phyloP scores from a whole-genome alignment of 129 eudicot species.

The Logfia minima region DNA sequence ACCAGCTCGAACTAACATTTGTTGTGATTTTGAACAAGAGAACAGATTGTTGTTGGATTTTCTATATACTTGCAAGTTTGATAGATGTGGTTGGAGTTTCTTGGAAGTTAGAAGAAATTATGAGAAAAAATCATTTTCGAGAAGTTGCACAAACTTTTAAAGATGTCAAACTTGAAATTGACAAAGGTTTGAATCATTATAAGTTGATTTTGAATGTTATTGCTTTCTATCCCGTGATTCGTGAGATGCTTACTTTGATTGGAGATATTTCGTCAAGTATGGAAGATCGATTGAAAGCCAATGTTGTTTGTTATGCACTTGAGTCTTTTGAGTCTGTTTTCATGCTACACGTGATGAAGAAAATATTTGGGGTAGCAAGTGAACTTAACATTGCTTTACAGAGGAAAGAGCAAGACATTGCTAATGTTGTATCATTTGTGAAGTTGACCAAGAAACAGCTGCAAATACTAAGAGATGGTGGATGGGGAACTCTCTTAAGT shows the following conservation, averaged over 20 bases:
- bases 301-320: not conserved
- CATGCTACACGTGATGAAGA: slow-evolving; percentile 5
- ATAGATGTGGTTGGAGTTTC: not conserved
- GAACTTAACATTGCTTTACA: not conserved
- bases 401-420: not conserved
- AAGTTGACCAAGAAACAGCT: not conserved
- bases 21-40: not conserved
- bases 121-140: not conserved
- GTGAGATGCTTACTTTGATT: not conserved
- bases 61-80: not conserved
- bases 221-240: not conserved
- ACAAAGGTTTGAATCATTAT: not conserved
- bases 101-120: slow-evolving; percentile 4
- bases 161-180: not conserved
- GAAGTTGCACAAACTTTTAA: not conserved
- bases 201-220: not conserved
- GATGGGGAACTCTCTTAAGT: slow-evolving; percentile 7
- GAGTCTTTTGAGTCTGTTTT: not conserved
- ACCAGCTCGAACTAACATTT: not conserved
- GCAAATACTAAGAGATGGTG: not conserved
- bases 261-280: not conserved
- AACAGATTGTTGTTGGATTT: not conserved
- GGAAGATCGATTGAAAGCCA: not conserved
- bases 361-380: not conserved
- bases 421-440: not conserved